Conservation (phyloP, 345 rosid genomes). For the Iberis pinnata region DNA sequence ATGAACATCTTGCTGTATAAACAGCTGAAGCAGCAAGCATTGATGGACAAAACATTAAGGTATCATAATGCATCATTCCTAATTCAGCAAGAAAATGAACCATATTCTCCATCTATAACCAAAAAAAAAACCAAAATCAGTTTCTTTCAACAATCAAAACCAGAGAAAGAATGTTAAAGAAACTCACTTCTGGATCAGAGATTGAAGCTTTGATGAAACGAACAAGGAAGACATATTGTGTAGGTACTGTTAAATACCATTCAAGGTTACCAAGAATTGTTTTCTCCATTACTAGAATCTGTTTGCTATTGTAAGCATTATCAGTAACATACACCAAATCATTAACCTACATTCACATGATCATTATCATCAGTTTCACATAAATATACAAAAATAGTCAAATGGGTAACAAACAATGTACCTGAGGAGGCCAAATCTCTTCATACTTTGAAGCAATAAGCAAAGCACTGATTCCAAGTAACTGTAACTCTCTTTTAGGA, state of each 20-base stretch:
- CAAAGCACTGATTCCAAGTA: slow-evolving; percentile 77
- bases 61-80: slow-evolving; percentile 60
- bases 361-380: not conserved
- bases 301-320: slow-evolving; percentile 65
- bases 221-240: slow-evolving; percentile 75
- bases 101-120: slow-evolving; percentile 59
- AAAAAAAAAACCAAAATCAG: slow-evolving; percentile 6
- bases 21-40: slow-evolving; percentile 85
- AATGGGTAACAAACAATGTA: not conserved
- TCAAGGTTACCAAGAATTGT: slow-evolving; percentile 58
- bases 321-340: slow-evolving; percentile 85
- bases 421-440: slow-evolving; percentile 94
- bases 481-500: slow-evolving; percentile 63
- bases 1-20: slow-evolving; percentile 71
- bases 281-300: slow-evolving; percentile 77
- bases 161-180: not conserved
- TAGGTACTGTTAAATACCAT: slow-evolving; percentile 82
- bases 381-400: not conserved
- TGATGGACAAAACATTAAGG: slow-evolving; percentile 47
- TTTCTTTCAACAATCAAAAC: not conserved
- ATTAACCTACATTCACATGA: slow-evolving; percentile 37
- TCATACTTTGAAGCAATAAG: slow-evolving; percentile 91
- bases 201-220: slow-evolving; percentile 71
- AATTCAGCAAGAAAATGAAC: slow-evolving; percentile 66
- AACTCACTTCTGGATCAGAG: slow-evolving; percentile 49